phyloP scores from a whole-genome alignment of 805 yeast genomes.

The Kuraishia borneana region DNA sequence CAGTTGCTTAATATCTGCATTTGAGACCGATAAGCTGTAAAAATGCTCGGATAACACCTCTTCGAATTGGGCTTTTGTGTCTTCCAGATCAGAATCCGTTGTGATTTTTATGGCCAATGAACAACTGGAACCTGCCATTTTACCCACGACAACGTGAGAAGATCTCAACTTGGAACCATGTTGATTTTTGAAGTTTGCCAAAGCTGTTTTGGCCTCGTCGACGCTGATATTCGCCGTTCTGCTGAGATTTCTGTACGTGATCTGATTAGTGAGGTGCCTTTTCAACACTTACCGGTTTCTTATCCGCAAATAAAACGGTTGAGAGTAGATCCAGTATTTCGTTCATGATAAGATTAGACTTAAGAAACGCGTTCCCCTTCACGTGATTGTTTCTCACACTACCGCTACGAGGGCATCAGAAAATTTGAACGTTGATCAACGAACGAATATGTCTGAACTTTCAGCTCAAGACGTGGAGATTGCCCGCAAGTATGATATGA shows the following conservation, averaged over 20 bases:
- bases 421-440: too few relatives aligned
- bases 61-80: constrained; percentile 17
- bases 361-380: background rate
- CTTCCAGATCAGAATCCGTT: constrained; percentile 9
- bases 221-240: constrained; percentile 26
- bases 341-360: background rate
- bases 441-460: constrained; percentile 5
- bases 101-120: background rate
- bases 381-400: background rate
- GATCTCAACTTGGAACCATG: constrained; percentile 26
- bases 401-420: background rate
- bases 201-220: constrained; percentile 24
- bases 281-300: constrained; percentile 1
- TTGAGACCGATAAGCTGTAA: constrained; percentile 2
- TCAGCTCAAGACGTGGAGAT: constrained; percentile 23
- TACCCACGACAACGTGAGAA: constrained; percentile 30
- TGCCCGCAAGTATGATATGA: constrained; percentile 41
- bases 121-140: constrained; percentile 4
- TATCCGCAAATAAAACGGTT: background rate
- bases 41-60: constrained; percentile 23
- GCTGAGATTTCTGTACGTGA: constrained; percentile 31
- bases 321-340: background rate
- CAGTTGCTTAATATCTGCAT: background rate
- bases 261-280: too few relatives aligned
- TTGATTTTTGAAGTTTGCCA: constrained; percentile 24